phyloP scores from a whole-genome alignment of 495 filamentous ascomycete species.

The Usnea hakonensis region DNA sequence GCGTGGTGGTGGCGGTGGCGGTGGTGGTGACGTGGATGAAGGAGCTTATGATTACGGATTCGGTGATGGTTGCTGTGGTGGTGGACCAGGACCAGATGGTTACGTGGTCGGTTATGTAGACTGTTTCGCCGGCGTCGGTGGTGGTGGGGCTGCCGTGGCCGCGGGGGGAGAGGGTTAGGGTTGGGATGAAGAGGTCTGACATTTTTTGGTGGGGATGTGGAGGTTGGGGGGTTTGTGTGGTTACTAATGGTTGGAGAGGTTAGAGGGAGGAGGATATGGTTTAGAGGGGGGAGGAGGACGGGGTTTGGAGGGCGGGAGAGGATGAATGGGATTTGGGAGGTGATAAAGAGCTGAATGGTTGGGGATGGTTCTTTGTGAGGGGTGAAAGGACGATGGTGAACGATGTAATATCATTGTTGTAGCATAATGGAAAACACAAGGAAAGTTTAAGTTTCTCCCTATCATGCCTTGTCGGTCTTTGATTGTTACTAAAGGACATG shows the following conservation, averaged over 20 bases:
- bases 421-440: neutral
- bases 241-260: neutral
- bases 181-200: neutral
- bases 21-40: neutral
- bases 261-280: neutral
- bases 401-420: neutral
- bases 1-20: neutral
- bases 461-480: too few relatives aligned
- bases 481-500: too few relatives aligned
- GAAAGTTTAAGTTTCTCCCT: too few relatives aligned
- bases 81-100: too few relatives aligned
- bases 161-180: neutral
- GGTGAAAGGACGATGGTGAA: neutral
- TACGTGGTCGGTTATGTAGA: neutral
- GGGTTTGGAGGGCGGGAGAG: neutral
- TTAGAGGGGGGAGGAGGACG: too few relatives aligned
- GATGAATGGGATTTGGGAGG: neutral
- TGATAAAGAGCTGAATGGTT: neutral
- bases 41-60: too few relatives aligned
- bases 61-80: too few relatives aligned
- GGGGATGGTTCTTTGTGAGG: neutral
- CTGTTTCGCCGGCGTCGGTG: neutral
- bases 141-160: neutral
- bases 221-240: too few relatives aligned
- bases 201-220: too few relatives aligned